Evolutionary conservation across 2,329 filamentous ascomycete species (phyloP).

Genomic region (Cladosporium phlei): DNA sequence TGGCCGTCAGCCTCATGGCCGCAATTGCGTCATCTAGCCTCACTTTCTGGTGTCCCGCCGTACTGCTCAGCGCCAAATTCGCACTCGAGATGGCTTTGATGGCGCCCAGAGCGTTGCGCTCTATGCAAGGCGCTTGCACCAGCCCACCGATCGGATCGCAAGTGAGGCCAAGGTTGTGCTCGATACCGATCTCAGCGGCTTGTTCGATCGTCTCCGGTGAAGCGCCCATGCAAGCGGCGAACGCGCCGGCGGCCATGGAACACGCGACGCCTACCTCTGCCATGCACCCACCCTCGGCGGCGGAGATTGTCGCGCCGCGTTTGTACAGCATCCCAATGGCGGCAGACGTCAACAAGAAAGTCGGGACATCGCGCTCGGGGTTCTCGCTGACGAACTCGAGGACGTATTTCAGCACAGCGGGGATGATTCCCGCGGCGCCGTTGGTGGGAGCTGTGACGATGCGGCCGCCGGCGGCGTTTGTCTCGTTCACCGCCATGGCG

Average conservation of each 20-base stretch:
- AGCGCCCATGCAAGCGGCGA: constrained; percentile 51
- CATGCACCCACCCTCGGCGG: constrained; percentile 51
- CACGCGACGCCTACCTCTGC: constrained; percentile 52
- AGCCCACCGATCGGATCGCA: constrained; percentile 50
- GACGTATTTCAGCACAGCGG: constrained; percentile 48
- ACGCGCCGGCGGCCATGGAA: constrained; percentile 49
- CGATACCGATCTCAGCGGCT: constrained; percentile 50
- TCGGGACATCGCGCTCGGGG: constrained; percentile 46
- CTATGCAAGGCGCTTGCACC: constrained; percentile 50
- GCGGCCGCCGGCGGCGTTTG: constrained; percentile 48
- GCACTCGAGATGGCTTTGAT: constrained; percentile 51
- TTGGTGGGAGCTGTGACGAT: constrained; percentile 52
- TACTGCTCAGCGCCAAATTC: constrained; percentile 46
- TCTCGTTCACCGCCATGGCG: constrained; percentile 51
- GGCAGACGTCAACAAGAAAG: constrained; percentile 47
- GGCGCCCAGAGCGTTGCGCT: constrained; percentile 48
- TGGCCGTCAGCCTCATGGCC: constrained; percentile 48
- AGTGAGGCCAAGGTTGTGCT: constrained; percentile 49
- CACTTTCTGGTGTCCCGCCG: constrained; percentile 44
- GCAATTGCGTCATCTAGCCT: constrained; percentile 49
- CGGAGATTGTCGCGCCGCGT: constrained; percentile 49
- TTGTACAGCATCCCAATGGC: constrained; percentile 53
- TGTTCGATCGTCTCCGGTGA: constrained; percentile 48
- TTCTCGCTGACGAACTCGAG: constrained; percentile 50
- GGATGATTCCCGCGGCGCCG: constrained; percentile 49